A percentile compares a stretch with the other conserved stretches of the same genome.
These are phyloP conservation scores for Jaapia argillacea DNA, from an alignment of 768 basidiomycete species.

Conservation along the genomic window DNA sequence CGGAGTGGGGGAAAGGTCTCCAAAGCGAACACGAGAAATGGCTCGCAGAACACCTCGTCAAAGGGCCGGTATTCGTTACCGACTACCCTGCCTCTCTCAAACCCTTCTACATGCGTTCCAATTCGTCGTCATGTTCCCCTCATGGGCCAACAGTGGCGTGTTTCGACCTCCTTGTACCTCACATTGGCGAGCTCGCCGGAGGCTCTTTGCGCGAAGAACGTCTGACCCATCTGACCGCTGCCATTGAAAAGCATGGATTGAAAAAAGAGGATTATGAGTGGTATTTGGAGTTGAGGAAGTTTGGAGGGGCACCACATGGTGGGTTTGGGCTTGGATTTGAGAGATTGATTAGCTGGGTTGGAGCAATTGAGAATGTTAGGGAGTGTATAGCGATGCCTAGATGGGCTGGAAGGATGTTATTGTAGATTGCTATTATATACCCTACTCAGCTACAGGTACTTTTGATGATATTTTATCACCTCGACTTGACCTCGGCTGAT, in stretches of 20 bases:
- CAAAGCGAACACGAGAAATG: slow-evolving; percentile 92
- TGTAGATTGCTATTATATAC: too few relatives aligned
- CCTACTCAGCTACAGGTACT: too few relatives aligned
- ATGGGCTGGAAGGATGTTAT: slow-evolving; percentile 72
- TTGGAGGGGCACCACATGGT: slow-evolving; percentile 84
- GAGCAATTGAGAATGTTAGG: slow-evolving; percentile 82
- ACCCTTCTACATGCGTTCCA: slow-evolving; percentile 93
- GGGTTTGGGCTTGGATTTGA: slow-evolving; percentile 98
- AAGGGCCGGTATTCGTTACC: slow-evolving; percentile 82
- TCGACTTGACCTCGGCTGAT: too few relatives aligned
- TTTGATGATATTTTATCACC: too few relatives aligned
- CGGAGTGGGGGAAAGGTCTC: slow-evolving; percentile 61
- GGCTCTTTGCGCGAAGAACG: slow-evolving; percentile 87
- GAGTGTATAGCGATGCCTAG: slow-evolving; percentile 91
- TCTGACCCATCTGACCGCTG: slow-evolving; percentile 33
- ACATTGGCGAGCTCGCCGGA: slow-evolving; percentile 83
- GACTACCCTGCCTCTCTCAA: slow-evolving; percentile 80
- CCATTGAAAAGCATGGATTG: slow-evolving; percentile 40
- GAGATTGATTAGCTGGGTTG: slow-evolving; percentile 77
- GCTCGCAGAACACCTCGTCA: slow-evolving; percentile 60
- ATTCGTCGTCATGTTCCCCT: slow-evolving; percentile 24
- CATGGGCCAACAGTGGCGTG: slow-evolving; percentile 68
- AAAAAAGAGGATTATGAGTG: slow-evolving; percentile 38
- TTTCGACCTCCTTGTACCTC: slow-evolving; percentile 88
- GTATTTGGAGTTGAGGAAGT: slow-evolving; percentile 80